Evolutionary conservation across 129 eudicot species (phyloP).

Genomic region (Oenanthe sinensis): DNA sequence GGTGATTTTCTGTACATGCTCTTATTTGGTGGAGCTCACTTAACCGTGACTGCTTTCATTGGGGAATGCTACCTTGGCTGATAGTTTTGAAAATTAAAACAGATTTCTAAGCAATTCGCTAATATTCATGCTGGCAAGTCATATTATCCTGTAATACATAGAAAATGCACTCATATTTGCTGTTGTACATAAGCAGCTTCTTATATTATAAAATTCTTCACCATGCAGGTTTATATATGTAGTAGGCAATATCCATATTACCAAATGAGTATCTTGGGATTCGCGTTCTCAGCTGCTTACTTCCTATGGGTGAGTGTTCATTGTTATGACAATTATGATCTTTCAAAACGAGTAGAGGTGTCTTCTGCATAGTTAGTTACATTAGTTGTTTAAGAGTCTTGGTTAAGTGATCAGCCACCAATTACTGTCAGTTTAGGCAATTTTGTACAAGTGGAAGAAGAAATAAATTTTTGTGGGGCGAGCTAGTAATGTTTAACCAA

Average conservation of each 20-base stretch:
- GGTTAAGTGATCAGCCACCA: conserved; percentile 15
- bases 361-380: conserved; percentile 76
- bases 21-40: conserved; percentile 70
- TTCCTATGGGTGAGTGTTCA: conserved; percentile 87
- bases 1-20: conserved; percentile 97
- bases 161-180: background rate
- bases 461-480: no score
- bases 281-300: conserved; percentile 89
- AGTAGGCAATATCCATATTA: conserved; percentile 90
- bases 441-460: no score
- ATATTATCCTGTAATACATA: background rate
- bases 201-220: background rate
- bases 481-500: no score
- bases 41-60: conserved; percentile 72
- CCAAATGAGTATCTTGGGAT: conserved; percentile 91
- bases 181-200: background rate
- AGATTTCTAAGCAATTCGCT: conserved; percentile 94
- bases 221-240: conserved; percentile 74
- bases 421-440: no score
- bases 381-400: conserved; percentile 83
- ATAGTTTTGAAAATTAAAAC: conserved; percentile 59
- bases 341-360: conserved; percentile 1
- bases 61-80: conserved; percentile 91
- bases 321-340: background rate
- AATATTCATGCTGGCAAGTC: conserved; percentile 88